phyloP scores from a whole-genome alignment of 2,329 filamentous ascomycete species.

The Amesomyces nigricolor region DNA sequence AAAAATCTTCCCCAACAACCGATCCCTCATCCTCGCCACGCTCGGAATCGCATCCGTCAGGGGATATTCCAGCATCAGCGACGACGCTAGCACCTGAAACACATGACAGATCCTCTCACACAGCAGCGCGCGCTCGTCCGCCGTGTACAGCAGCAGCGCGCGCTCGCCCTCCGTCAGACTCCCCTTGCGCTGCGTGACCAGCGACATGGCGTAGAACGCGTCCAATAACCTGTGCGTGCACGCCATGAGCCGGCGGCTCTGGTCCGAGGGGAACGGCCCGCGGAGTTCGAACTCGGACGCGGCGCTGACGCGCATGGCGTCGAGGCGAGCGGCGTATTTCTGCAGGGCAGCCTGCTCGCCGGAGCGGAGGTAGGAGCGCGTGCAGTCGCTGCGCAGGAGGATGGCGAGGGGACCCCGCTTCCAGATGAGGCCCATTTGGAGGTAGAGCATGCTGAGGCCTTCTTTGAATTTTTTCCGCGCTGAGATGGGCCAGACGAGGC shows the following conservation, averaged over 20 bases:
- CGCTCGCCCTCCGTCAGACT: conserved; percentile 74
- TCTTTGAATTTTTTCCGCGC: conserved; percentile 83
- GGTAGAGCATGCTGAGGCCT: conserved; percentile 82
- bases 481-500: conserved; percentile 89
- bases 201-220: conserved; percentile 92
- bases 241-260: conserved; percentile 68
- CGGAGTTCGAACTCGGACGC: conserved; percentile 83
- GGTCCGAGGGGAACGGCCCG: conserved; percentile 74
- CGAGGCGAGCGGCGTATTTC: conserved; percentile 68
- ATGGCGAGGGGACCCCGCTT: conserved; percentile 82
- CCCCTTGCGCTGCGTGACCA: conserved; percentile 77
- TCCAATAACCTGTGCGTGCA: conserved; percentile 82
- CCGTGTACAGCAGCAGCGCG: conserved; percentile 72
- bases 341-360: conserved; percentile 83
- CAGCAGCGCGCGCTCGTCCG: conserved; percentile 70
- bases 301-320: conserved; percentile 66
- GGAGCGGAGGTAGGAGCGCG: conserved; percentile 73
- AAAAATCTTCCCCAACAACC: conserved; percentile 80
- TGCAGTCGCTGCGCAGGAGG: conserved; percentile 55
- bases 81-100: conserved; percentile 78
- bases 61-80: conserved; percentile 90
- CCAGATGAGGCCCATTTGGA: conserved; percentile 95
- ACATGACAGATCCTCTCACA: conserved; percentile 90
- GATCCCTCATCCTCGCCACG: conserved; percentile 72
- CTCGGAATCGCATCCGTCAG: conserved; percentile 83